Percentiles rank a stretch among this genome's conserved stretches.
These are phyloP conservation scores for Malassezia brasiliensis DNA, from an alignment of 1,284 basidiomycete species.

Conservation along the genomic window DNA sequence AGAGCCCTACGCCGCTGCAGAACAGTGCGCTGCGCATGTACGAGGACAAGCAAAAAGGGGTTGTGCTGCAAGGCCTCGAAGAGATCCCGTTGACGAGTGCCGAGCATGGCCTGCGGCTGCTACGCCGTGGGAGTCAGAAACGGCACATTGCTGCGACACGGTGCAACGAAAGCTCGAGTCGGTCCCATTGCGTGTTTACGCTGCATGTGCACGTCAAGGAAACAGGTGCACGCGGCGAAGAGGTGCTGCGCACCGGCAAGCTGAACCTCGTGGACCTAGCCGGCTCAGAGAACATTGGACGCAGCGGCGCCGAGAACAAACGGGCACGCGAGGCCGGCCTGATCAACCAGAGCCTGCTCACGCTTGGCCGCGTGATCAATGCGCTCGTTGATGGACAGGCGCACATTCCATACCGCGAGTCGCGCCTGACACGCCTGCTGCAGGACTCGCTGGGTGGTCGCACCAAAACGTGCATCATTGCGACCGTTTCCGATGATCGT, in stretches of 20 bases:
- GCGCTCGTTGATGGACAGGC: constrained; percentile 78
- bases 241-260: constrained; percentile 84
- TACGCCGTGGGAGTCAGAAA: constrained; percentile 78
- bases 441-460: constrained; percentile 98
- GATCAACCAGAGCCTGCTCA: constrained; percentile 96
- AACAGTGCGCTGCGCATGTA: constrained; percentile 56
- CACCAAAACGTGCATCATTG: constrained; percentile 96
- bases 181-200: constrained; percentile 96
- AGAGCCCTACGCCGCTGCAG: constrained; percentile 48
- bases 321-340: constrained; percentile 92
- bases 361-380: constrained; percentile 92
- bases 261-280: constrained; percentile 94
- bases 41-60: constrained; percentile 68
- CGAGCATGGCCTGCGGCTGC: constrained; percentile 70
- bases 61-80: constrained; percentile 88
- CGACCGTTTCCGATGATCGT: constrained; percentile 55
- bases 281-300: constrained; percentile 92
- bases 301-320: constrained; percentile 89
- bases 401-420: constrained; percentile 78
- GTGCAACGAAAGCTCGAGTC: constrained; percentile 93
- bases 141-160: constrained; percentile 92
- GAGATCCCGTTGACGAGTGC: constrained; percentile 76
- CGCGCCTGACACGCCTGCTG: constrained; percentile 85
- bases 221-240: constrained; percentile 62
- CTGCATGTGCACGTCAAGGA: constrained; percentile 90